A percentile compares a stretch with the other conserved stretches of the same genome.
Evolutionary conservation across 2,329 filamentous ascomycete genomes (phyloP).

Genomic region (Pestalotiopsis sp.): DNA sequence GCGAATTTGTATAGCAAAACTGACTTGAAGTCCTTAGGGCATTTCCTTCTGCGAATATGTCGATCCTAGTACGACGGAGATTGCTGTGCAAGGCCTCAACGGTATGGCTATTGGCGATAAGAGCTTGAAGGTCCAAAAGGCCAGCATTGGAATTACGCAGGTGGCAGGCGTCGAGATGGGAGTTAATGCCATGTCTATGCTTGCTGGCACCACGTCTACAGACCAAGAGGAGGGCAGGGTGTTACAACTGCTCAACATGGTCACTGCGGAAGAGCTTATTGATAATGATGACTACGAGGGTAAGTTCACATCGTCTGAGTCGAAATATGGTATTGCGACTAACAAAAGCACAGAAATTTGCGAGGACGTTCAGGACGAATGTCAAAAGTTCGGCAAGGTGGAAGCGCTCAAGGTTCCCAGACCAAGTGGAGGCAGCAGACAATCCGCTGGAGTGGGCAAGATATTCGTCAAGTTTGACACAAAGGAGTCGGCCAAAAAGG

Average conservation of each 20-base stretch:
- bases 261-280: slow-evolving; percentile 91
- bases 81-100: slow-evolving; percentile 88
- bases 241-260: slow-evolving; percentile 96
- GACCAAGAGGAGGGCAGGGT: slow-evolving; percentile 83
- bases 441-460: slow-evolving; percentile 90
- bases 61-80: slow-evolving; percentile 75
- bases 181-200: slow-evolving; percentile 96
- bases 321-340: slow-evolving; percentile 29
- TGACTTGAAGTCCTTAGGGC: slow-evolving; percentile 57
- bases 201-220: slow-evolving; percentile 83
- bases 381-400: slow-evolving; percentile 84
- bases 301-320: slow-evolving; percentile 40
- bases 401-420: slow-evolving; percentile 91
- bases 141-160: slow-evolving; percentile 93
- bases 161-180: slow-evolving; percentile 91
- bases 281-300: slow-evolving; percentile 96
- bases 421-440: slow-evolving; percentile 79
- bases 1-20: neutral
- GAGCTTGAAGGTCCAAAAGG: slow-evolving; percentile 81
- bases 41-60: slow-evolving; percentile 96
- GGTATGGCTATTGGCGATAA: slow-evolving; percentile 91
- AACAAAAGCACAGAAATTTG: slow-evolving; percentile 75
- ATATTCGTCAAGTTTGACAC: slow-evolving; percentile 95
- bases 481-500: slow-evolving; percentile 77
- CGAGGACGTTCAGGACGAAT: slow-evolving; percentile 93